phyloP scores from a whole-genome alignment of 306 rosid genomes.

The cucumber (Cucumis sativus) region DNA sequence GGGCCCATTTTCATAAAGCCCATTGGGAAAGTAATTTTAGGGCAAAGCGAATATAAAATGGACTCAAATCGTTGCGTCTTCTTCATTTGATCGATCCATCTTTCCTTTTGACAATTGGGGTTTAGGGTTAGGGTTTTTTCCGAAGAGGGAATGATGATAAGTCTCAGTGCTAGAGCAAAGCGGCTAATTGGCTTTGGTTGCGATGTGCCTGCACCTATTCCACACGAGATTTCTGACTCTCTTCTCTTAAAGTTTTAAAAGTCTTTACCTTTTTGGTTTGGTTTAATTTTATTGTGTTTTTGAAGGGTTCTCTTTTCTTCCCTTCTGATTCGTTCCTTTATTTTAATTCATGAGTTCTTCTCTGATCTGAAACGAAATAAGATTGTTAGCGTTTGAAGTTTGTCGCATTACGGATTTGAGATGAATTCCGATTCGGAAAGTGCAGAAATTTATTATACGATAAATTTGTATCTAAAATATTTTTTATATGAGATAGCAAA shows the following conservation, averaged over 20 bases:
- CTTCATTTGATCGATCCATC: not conserved
- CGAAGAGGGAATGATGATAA: not conserved
- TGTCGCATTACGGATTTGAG: no score
- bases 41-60: not conserved
- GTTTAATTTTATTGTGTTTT: no score
- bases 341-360: no score
- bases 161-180: not conserved
- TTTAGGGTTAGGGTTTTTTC: not conserved
- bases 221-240: conserved; percentile 9
- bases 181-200: not conserved
- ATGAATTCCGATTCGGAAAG: no score
- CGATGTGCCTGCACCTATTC: conserved; percentile 8
- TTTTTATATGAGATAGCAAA: no score
- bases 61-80: not conserved
- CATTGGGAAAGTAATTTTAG: not conserved
- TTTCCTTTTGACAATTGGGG: not conserved
- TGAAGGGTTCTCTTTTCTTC: no score
- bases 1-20: not conserved
- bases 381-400: no score
- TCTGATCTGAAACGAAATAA: no score
- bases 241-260: not conserved
- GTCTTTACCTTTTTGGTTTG: not conserved
- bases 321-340: no score
- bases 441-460: no score
- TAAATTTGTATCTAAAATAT: no score